These are phyloP conservation scores for Penicillium subrubescens DNA, from an alignment of 495 filamentous ascomycete genomes.

Conservation along the genomic window DNA sequence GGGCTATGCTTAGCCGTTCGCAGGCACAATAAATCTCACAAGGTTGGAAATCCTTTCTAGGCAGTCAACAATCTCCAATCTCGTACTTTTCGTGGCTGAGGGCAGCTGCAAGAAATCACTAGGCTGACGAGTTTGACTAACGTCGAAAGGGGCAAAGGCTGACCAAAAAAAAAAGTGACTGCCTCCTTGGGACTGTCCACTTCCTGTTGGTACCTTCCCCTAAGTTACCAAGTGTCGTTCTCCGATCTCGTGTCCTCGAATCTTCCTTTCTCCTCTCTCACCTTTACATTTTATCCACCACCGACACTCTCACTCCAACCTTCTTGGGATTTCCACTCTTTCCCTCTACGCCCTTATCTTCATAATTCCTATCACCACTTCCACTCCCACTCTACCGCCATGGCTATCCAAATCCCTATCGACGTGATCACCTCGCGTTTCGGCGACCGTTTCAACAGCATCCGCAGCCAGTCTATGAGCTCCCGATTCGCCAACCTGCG, in stretches of 20 bases:
- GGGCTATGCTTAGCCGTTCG: slow-evolving; percentile 11
- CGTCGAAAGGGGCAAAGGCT: slow-evolving; percentile 25
- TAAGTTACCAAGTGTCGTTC: neutral
- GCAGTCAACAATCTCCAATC: neutral
- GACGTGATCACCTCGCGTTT: slow-evolving; percentile 89
- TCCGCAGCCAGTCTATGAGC: slow-evolving; percentile 74
- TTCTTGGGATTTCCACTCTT: slow-evolving; percentile 8
- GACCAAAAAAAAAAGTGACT: slow-evolving; percentile 11
- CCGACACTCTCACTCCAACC: neutral
- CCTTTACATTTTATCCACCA: neutral
- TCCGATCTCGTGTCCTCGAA: neutral
- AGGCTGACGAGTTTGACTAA: slow-evolving; percentile 15
- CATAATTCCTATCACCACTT: neutral
- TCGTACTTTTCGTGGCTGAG: neutral
- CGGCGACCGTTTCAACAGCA: slow-evolving; percentile 71
- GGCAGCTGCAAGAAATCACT: neutral
- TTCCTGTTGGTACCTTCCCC: neutral
- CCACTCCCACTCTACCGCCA: slow-evolving; percentile 39
- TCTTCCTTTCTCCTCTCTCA: neutral
- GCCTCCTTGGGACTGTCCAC: neutral
- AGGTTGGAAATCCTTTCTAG: neutral
- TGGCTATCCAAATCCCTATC: slow-evolving; percentile 91
- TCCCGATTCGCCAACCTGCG: slow-evolving; percentile 89
- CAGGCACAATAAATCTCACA: neutral
- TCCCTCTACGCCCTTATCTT: slow-evolving; percentile 14